These are phyloP conservation scores for Sphagnum contortum DNA, from an alignment of 225 moss, liverwort and hornwort genomes.

Conservation along the genomic window DNA sequence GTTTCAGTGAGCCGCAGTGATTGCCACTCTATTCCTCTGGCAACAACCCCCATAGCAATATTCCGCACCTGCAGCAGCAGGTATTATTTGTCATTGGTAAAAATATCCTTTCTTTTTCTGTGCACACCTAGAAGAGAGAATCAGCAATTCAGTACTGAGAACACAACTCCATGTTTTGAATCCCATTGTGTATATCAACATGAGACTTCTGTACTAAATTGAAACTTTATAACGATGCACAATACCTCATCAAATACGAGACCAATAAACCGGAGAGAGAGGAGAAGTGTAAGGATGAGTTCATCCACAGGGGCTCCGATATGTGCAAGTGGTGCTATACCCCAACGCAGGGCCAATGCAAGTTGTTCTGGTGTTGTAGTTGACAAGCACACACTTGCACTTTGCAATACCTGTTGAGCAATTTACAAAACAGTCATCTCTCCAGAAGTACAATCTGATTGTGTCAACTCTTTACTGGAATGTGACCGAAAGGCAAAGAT, in stretches of 20 bases:
- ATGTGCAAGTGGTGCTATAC: slow-evolving; percentile 46
- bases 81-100: background rate
- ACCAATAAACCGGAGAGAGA: slow-evolving; percentile 83
- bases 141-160: too few relatives aligned
- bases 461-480: background rate
- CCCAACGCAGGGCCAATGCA: slow-evolving; percentile 83
- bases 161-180: too few relatives aligned
- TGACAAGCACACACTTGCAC: slow-evolving; percentile 82
- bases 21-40: slow-evolving; percentile 74
- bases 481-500: too few relatives aligned
- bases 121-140: too few relatives aligned
- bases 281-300: slow-evolving; percentile 74
- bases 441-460: background rate
- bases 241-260: slow-evolving; percentile 95
- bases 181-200: too few relatives aligned
- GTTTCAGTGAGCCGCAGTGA: slow-evolving; percentile 54
- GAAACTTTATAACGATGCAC: background rate
- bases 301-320: slow-evolving; percentile 88
- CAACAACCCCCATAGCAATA: slow-evolving; percentile 85
- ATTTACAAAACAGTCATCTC: background rate
- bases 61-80: slow-evolving; percentile 58
- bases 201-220: too few relatives aligned
- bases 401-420: slow-evolving; percentile 63
- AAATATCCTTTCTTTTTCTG: too few relatives aligned
- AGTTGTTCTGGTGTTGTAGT: slow-evolving; percentile 92